A percentile compares a stretch with the other conserved stretches of the same genome.
phyloP scores from a whole-genome alignment of 495 filamentous ascomycete genomes.

The Penicillium salamii region DNA sequence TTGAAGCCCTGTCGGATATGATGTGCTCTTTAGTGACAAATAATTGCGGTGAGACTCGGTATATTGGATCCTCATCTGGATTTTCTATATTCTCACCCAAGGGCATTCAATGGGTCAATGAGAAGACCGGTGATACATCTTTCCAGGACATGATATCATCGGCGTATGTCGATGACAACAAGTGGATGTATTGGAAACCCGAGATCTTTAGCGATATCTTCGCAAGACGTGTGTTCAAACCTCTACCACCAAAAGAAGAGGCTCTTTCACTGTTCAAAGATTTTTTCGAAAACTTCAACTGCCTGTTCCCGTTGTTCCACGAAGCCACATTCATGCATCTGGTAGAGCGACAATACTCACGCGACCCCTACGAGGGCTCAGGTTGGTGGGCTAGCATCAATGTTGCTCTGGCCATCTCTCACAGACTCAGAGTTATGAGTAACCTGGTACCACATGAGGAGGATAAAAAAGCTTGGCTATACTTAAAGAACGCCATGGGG shows the following conservation, averaged over 20 bases:
- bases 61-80: slow-evolving; percentile 95
- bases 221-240: slow-evolving; percentile 75
- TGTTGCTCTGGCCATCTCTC: slow-evolving; percentile 85
- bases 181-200: slow-evolving; percentile 94
- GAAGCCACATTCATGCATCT: slow-evolving; percentile 98
- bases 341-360: slow-evolving; percentile 87
- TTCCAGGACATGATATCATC: slow-evolving; percentile 96
- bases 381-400: slow-evolving; percentile 99
- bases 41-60: slow-evolving; percentile 91
- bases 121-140: slow-evolving; percentile 90
- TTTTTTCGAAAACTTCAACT: slow-evolving; percentile 97
- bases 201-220: slow-evolving; percentile 96
- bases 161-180: slow-evolving; percentile 78
- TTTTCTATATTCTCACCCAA: slow-evolving; percentile 99
- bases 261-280: slow-evolving; percentile 82
- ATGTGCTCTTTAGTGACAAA: slow-evolving; percentile 99
- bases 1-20: slow-evolving; percentile 92
- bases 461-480: slow-evolving; percentile 90
- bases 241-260: slow-evolving; percentile 76
- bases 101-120: slow-evolving; percentile 97
- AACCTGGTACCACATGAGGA: slow-evolving; percentile 87
- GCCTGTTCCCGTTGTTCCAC: slow-evolving; percentile 96
- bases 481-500: slow-evolving; percentile 94
- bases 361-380: slow-evolving; percentile 89
- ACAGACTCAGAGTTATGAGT: slow-evolving; percentile 92